A percentile compares a stretch with the other conserved stretches of the same genome.
phyloP scores from a whole-genome alignment of 2,329 filamentous ascomycete genomes.

The Thielaviopsis musarum region DNA sequence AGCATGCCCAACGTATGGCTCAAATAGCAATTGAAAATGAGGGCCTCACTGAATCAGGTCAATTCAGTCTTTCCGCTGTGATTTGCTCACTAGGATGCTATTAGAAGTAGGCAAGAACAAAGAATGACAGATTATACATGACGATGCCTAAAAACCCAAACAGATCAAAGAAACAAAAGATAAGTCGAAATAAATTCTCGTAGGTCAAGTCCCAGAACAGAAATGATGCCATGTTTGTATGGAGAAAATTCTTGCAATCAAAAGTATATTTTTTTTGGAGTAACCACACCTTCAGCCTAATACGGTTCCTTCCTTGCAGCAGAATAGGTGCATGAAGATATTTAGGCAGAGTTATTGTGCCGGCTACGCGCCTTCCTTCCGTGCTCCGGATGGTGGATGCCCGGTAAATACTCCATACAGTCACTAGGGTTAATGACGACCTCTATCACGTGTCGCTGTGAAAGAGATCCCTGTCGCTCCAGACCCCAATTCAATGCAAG shows the following conservation, averaged over 20 bases:
- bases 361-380: not conserved
- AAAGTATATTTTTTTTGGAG: not conserved
- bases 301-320: not conserved
- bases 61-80: not conserved
- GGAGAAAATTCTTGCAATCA: not conserved
- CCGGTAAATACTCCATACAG: no score
- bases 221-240: not conserved
- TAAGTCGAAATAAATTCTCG: not conserved
- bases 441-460: not conserved
- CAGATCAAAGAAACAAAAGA: not conserved
- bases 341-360: not conserved
- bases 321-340: not conserved
- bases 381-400: no score
- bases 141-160: not conserved
- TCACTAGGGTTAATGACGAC: not conserved
- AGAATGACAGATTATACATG: not conserved
- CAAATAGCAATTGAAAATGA: not conserved
- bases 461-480: not conserved
- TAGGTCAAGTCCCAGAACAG: not conserved
- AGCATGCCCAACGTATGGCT: not conserved
- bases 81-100: not conserved
- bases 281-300: not conserved
- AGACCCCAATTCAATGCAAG: not conserved
- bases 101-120: not conserved
- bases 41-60: not conserved